A percentile compares a stretch with the other conserved stretches of the same genome.
These are phyloP conservation scores for Fusarium caatingaense DNA, from an alignment of 2,329 filamentous ascomycete genomes.

Conservation along the genomic window DNA sequence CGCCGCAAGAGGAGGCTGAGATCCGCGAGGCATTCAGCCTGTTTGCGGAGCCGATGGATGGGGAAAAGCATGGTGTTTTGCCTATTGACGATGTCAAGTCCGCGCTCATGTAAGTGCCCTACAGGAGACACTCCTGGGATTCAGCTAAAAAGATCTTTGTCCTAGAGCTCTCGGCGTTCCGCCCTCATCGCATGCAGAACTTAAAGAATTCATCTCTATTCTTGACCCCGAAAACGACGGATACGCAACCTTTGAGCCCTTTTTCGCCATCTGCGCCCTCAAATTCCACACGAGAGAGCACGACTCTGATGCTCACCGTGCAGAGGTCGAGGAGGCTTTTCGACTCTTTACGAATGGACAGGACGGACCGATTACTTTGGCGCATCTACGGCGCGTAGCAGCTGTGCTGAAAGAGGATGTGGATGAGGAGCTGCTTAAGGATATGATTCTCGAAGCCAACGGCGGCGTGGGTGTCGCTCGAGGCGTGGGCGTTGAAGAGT, in stretches of 20 bases:
- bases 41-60: constrained; percentile 77
- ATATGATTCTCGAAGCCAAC: constrained; percentile 97
- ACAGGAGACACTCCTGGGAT: background rate
- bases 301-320: constrained; percentile 64
- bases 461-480: constrained; percentile 76
- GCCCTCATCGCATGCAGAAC: constrained; percentile 71
- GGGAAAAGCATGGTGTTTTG: constrained; percentile 79
- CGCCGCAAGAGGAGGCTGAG: constrained; percentile 84
- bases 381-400: constrained; percentile 82
- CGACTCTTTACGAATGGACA: constrained; percentile 75
- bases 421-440: constrained; percentile 82
- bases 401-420: constrained; percentile 86
- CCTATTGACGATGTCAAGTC: constrained; percentile 75
- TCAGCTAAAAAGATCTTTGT: constrained; percentile 4
- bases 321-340: constrained; percentile 85
- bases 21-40: constrained; percentile 91
- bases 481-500: constrained; percentile 82
- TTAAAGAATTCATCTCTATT: constrained; percentile 79
- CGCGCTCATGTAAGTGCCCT: constrained; percentile 73
- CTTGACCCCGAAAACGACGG: constrained; percentile 87
- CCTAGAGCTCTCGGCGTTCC: constrained; percentile 83
- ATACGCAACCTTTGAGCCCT: constrained; percentile 81
- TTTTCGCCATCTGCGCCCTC: constrained; percentile 88
- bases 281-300: constrained; percentile 76
- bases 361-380: constrained; percentile 76